Evolutionary conservation across 768 basidiomycete genomes (phyloP), one percentile per base, ranked within the genome.

Genomic region (Rhizopogon sp.): DNA sequence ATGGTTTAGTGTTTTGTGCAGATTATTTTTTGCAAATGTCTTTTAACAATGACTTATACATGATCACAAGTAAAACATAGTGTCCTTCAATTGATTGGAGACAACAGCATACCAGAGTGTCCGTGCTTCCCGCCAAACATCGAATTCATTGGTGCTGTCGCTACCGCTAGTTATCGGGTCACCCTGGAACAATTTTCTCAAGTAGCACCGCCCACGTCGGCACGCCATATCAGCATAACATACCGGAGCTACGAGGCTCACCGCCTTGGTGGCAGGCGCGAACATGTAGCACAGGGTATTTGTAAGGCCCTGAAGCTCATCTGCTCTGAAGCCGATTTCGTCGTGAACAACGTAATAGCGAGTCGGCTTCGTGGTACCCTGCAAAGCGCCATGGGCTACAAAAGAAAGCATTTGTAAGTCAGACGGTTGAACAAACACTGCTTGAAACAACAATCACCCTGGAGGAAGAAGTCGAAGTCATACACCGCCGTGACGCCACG

Each of bases 91-190:
- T 5, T 61, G 65, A 0, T 60, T 28, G 2, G 64, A 58, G 14
- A 87, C 84, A 1, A 85, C 88, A 5, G 64, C 64, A 17, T 67
- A 65, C 89, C 89, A 93, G 42, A 78, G 51, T 14, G 49, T 62
- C 52, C 62, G 42, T 1, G 88, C 90, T 63, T 87, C 86, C 16
- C 64, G 64, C 58, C 73, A 71, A 10, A 86, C 76, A 29, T 76
- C 73, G 39, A 82, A 75, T 20, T 84, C 83, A 0, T 70, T 54
- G 1, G 69, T 64, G 39, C 73, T 78, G 2, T 70, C 65, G 35
- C 72, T 71, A 25, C 68, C 69, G 20, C 65, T 66, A 22, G 67
- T 62, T 1, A 68, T 65, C 52, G 70, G 63, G 8, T 60, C 70
- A 9, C 53, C 43, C 7, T 73, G 71, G 42, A 82, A 66, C 8